Evolutionary conservation across 192 early-diverging fungal genomes (phyloP).

Genomic region (Glomus cerebriforme): DNA sequence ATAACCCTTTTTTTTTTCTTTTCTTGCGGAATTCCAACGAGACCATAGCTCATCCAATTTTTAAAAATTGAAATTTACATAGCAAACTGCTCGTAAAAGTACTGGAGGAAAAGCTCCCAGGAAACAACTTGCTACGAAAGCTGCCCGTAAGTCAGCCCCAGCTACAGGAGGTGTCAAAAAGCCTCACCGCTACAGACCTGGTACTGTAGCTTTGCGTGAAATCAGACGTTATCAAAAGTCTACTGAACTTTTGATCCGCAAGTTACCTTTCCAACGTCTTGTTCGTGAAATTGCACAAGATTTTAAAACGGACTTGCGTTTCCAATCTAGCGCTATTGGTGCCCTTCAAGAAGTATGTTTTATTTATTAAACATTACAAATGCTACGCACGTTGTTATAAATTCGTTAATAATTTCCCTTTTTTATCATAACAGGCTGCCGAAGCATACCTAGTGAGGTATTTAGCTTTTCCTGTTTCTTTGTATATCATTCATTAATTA

Average conservation of each 20-base stretch:
- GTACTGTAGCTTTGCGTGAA: constrained; percentile 90
- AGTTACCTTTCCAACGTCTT: constrained; percentile 92
- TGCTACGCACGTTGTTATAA: neutral
- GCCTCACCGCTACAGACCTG: constrained; percentile 83
- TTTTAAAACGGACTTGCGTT: constrained; percentile 93
- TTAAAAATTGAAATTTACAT: neutral
- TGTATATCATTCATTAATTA: neutral
- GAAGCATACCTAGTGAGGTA: constrained; percentile 61
- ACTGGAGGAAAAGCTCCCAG: constrained; percentile 90
- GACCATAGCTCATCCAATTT: neutral
- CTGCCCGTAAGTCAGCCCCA: constrained; percentile 92
- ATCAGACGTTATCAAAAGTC: constrained; percentile 96
- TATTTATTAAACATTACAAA: constrained; percentile 49
- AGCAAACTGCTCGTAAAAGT: constrained; percentile 35
- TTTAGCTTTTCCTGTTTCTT: neutral
- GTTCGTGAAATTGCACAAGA: constrained; percentile 97
- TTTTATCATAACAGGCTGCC: constrained; percentile 12
- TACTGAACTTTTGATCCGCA: constrained; percentile 90
- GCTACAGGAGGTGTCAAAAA: constrained; percentile 96
- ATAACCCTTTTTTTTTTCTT: neutral
- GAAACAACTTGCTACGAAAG: constrained; percentile 96
- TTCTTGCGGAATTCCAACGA: neutral
- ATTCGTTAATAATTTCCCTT: neutral
- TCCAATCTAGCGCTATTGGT: constrained; percentile 95
- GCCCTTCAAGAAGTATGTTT: constrained; percentile 99